Base-by-base conservation (phyloP, 2,329 filamentous ascomycete species). In the Metarhizium sp. region DNA sequence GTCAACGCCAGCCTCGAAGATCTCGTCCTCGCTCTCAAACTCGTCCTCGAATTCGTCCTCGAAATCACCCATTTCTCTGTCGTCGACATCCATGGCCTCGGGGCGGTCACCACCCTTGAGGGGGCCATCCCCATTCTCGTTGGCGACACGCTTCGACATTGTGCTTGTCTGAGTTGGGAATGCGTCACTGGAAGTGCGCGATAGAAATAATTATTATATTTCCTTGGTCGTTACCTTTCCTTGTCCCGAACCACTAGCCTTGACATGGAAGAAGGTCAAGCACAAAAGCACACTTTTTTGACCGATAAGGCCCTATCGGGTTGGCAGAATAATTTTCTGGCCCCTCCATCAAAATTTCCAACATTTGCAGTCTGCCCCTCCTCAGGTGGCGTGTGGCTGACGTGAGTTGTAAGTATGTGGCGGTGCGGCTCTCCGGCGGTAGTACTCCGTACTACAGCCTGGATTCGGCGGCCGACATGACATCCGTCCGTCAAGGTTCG, bases 11-110 rank as follows among this genome's bases (percentile, higher is more conserved):
- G 94, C 92, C 74, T 97, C 92, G 58, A 96, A 75, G 53, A 97
- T 89, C 71, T 97, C 92, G 69, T 96, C 92, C 60, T 84, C 80
- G 66, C 78, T 95, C 77, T 96, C 92, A 63, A 88, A 92, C 67
- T 92, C 89, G 65, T 92, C 89, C 71, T 92, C 90, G 63, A 92
- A 96, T 67, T 97, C 92, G 73, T 96, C 94, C 67, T 96, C 94
- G 60, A 95, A 97, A 62, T 97, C 88, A 67, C 84, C 83, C 77
- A 86, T 85, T 30, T 83, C 83, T 66, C 76, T 75, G 60, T 74
- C 69, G 60, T 88, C 83, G 53, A 88, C 79, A 57, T 87, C 87
- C 79, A 83, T 83, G 58, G 80, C 76, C 59, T 85, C 81, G 5
- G 81, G 82, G 42, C 82, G 79, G 25, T 78, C 77, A 52, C 83